phyloP scores from a whole-genome alignment of 1,284 basidiomycete species.

The Dichomitus squalens region DNA sequence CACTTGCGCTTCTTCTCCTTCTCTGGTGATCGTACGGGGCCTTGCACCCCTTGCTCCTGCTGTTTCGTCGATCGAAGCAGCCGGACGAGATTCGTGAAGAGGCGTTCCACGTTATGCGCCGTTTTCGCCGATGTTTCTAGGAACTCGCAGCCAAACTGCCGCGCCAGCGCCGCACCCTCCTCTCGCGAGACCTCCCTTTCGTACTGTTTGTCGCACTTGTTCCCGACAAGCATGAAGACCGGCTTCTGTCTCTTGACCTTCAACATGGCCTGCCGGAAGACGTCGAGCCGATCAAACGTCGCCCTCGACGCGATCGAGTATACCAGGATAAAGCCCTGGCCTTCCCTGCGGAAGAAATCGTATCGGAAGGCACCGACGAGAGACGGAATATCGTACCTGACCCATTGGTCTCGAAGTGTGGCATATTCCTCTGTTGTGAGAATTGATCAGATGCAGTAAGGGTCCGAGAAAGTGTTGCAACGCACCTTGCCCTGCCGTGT shows the following conservation, averaged over 20 bases:
- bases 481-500: conserved; percentile 92
- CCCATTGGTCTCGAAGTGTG: conserved; percentile 98
- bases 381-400: conserved; percentile 66
- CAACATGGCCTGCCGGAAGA: conserved; percentile 93
- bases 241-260: conserved; percentile 90
- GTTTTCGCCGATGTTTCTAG: conserved; percentile 97
- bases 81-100: conserved; percentile 91
- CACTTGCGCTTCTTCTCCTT: conserved; percentile 54
- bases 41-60: conserved; percentile 35
- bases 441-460: conserved; percentile 16
- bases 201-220: conserved; percentile 87
- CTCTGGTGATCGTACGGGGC: conserved; percentile 36
- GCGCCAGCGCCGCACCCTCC: conserved; percentile 86
- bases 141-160: conserved; percentile 90
- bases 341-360: conserved; percentile 66
- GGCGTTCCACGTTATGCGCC: conserved; percentile 91
- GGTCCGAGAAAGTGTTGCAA: conserved; percentile 20
- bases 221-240: conserved; percentile 89
- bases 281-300: conserved; percentile 93
- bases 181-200: conserved; percentile 88
- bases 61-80: conserved; percentile 76
- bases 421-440: conserved; percentile 84
- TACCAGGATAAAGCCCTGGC: conserved; percentile 98
- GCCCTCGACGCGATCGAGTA: conserved; percentile 96
- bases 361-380: conserved; percentile 4